Evolutionary conservation across 2,329 filamentous ascomycete genomes (phyloP), one percentile per base, ranked within the genome.

Genomic region (Hymenotorrendiella dingleyae): DNA sequence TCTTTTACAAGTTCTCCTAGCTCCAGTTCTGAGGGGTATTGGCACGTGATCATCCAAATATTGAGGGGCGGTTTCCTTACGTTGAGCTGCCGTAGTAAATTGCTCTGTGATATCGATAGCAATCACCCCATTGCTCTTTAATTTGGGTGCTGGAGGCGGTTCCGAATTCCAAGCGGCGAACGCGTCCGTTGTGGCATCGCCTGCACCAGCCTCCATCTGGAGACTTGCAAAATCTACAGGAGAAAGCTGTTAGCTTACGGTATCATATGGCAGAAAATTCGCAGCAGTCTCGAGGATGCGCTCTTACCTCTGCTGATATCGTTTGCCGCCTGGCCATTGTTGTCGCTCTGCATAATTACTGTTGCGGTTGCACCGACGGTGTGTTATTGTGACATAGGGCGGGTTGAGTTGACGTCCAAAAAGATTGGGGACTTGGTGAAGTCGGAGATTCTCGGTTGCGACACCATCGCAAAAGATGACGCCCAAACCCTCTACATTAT

Each of bases 1-100:
- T 97, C 90, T 67, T 96, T 96, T 50, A 97, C 75, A 3, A 98
- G 75, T 54, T 94, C 81, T 23, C 93, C 93, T 6, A 85, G 80
- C 35, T 76, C 67, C 44, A 97, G 70, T 48, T 79, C 89, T 94
- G 48, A 32, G 34, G 14, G 19, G 2, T 26, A 36, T 59, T 21
- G 58, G 48, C 54, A 60, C 49, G 53, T 57, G 52, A 55, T 34
- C 17, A 12, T 28, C 14, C 12, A 17, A 23, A 32, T 40, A 20
- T 36, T n/a, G 35, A 24, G 28, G 20, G 24, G 5, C 6, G 14
- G 45, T 36, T 37, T 33, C 28, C 71, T 39, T 62, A 82, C 78
- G 67, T 40, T 69, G 65, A 19, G 72, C 69, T 9, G 78, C 79
- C 17, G 67, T 55, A 5, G 62, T 59, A 53, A 83, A 82, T 48